A percentile compares a stretch with the other conserved stretches of the same genome.
Conservation (phyloP, 2,329 filamentous ascomycete species). For the Fusarium sp. region DNA sequence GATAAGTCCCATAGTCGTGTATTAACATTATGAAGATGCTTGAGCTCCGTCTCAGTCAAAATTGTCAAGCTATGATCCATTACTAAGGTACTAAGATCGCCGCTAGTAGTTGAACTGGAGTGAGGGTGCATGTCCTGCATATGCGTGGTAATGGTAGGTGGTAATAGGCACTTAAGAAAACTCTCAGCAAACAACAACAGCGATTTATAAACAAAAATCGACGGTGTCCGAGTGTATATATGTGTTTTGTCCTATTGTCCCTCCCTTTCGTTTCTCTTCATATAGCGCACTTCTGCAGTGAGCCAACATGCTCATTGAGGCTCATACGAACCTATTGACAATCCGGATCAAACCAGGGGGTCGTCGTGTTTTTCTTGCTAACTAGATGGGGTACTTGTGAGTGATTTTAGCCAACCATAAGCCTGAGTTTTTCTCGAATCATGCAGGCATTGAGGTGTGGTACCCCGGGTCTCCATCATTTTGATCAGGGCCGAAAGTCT, state of each 20-base stretch:
- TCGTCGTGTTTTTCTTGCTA: too few relatives aligned
- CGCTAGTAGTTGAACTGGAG: not conserved
- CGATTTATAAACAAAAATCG: not conserved
- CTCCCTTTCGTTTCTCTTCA: not conserved
- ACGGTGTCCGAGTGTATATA: not conserved
- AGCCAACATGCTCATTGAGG: too few relatives aligned
- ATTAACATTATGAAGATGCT: not conserved
- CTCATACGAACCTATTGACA: too few relatives aligned
- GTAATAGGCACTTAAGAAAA: not conserved
- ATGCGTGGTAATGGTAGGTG: not conserved
- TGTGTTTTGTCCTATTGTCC: not conserved
- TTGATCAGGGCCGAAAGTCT: too few relatives aligned
- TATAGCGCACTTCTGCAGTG: not conserved
- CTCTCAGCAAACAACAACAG: not conserved
- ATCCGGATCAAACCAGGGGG: too few relatives aligned
- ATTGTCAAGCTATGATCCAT: too few relatives aligned
- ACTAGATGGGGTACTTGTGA: too few relatives aligned
- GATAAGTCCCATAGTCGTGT: not conserved
- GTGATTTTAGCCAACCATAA: too few relatives aligned
- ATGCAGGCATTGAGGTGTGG: too few relatives aligned
- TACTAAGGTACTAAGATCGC: rapidly evolving
- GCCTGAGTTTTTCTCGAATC: too few relatives aligned
- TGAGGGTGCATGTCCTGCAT: not conserved
- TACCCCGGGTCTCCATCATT: too few relatives aligned
- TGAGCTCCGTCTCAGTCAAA: rapidly evolving